These are phyloP conservation scores for Lipomyces orientalis DNA, from an alignment of 805 yeast species.

Conservation along the genomic window DNA sequence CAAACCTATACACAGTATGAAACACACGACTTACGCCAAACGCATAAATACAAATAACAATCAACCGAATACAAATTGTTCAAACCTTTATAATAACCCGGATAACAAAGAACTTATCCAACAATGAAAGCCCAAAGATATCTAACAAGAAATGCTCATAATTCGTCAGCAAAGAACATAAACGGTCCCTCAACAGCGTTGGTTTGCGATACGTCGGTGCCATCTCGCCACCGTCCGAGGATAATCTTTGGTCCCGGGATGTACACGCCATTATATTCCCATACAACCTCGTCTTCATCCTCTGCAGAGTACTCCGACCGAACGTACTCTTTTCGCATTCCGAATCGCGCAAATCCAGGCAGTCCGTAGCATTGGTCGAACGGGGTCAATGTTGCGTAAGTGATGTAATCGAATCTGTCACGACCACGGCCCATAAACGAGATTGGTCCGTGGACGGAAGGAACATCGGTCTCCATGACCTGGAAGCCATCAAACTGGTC, in stretches of 20 bases:
- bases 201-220: constrained; percentile 18
- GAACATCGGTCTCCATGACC: constrained; percentile 30
- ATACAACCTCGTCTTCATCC: constrained; percentile 32
- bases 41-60: background rate
- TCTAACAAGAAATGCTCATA: constrained; percentile 1
- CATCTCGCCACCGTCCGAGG: constrained; percentile 36
- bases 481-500: constrained; percentile 36
- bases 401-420: constrained; percentile 26
- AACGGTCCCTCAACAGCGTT: constrained; percentile 36
- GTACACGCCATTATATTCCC: constrained; percentile 37
- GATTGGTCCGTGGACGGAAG: constrained; percentile 29
- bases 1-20: background rate
- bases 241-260: constrained; percentile 36
- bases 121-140: background rate
- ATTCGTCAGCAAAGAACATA: constrained; percentile 33
- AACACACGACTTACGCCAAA: background rate
- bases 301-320: constrained; percentile 17
- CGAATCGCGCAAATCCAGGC: constrained; percentile 35
- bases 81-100: background rate
- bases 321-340: constrained; percentile 35
- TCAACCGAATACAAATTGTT: background rate
- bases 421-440: constrained; percentile 34
- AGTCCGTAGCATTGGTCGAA: constrained; percentile 31
- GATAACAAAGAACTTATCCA: background rate
- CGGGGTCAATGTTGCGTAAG: constrained; percentile 28